Base-by-base conservation (phyloP, 441 rosid species). In the Melastoma candidum region DNA sequence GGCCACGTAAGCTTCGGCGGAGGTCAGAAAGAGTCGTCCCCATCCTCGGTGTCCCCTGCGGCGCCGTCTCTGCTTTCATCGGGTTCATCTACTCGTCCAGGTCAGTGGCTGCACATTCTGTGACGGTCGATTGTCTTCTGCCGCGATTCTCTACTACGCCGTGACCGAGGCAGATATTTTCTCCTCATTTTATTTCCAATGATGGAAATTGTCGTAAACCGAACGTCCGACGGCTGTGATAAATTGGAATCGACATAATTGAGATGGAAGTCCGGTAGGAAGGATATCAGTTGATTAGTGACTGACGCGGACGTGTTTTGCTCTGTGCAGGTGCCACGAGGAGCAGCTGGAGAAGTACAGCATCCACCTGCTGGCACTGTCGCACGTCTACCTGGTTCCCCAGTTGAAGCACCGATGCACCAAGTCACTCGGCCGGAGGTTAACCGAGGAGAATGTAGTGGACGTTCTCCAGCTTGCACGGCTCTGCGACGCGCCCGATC, bases 401-500 rank as follows among this genome's bases (percentile, higher is more conserved):
- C 78, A 70, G 50, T 73, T 90, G 68, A 90, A 90, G 70, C 85
- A 82, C 67, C 68, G 64, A 44, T 84, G 92, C 66, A 57, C 68
- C 3, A 79, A 60, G 67, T 76, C 74, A 10, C 58, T 90, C 3
- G 61, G 68, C 11, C 57, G 71, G 44, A 70, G 77, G 63, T 46
- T 90, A 72, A 81, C 81, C 46, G 48, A 50, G 0, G 96, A 84
- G 47, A 90, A 69, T 57, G 90, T 78, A 44, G 85, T 87, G 44
- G 96, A 90, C 46, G 70, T 84, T 47, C 90, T 90, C 9, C 88
- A 87, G 63, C 74, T 90, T 24, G 83, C 87, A 32, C 64, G 86
- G 56, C 87, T 90, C 48, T 90, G 90, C 63, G 87, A 87, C 53
- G 92, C 96, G 10, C 82, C 96, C 0, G 92, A 82, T 54, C 82